phyloP scores from a whole-genome alignment of 768 basidiomycete species.

The Suillus cothurnatus region DNA sequence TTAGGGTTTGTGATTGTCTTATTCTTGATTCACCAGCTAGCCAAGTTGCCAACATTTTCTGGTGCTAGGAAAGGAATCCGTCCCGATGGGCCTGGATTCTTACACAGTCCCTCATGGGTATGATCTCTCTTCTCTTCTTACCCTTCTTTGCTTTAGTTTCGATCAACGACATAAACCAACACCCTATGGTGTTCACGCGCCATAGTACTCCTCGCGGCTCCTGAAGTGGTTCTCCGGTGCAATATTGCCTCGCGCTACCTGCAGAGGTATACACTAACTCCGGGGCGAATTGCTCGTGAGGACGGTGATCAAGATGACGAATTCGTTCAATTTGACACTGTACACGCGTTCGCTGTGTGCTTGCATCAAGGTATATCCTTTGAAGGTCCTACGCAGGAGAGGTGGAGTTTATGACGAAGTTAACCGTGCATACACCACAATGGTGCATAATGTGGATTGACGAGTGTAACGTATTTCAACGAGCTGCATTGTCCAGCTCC shows the following conservation, averaged over 20 bases:
- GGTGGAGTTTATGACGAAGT: neutral
- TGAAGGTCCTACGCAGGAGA: neutral
- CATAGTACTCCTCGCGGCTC: slow-evolving; percentile 29
- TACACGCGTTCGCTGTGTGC: neutral
- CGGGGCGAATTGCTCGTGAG: neutral
- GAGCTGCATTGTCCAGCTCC: neutral
- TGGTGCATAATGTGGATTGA: neutral
- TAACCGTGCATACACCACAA: neutral
- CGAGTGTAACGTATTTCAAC: neutral
- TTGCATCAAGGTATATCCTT: neutral
- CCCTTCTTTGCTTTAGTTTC: too few relatives aligned
- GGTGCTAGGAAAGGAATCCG: neutral
- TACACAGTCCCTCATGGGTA: neutral
- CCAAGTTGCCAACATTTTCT: neutral
- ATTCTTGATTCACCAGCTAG: neutral
- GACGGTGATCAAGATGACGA: neutral
- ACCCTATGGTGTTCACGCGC: slow-evolving; percentile 34
- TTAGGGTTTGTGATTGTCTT: neutral
- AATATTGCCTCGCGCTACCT: neutral
- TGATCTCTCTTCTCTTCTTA: neutral
- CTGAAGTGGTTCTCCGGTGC: slow-evolving; percentile 31
- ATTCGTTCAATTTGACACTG: neutral
- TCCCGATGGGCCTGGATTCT: too few relatives aligned
- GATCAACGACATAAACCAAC: neutral
- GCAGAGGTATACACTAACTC: neutral